Base-by-base conservation (phyloP, 148 eudicot genomes). In the Arbutus unedo region DNA sequence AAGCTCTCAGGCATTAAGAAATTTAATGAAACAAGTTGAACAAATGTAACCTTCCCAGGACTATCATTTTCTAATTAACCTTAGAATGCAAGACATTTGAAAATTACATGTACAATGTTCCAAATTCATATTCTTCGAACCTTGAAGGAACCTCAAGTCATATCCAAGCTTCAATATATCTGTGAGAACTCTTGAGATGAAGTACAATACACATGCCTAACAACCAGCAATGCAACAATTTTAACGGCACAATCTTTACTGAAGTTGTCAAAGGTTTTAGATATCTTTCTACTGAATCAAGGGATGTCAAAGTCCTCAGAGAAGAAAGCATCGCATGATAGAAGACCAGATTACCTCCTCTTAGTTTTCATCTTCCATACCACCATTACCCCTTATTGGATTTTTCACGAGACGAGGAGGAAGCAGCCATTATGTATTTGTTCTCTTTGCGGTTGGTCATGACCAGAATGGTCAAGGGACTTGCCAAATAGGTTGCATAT, bases 291-390 rank as follows among this genome's bases (percentile, higher is more conserved):
- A 53, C 6, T 19, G 10, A 48, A 80, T 43, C 51, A n/a, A 79
- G 56, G 59, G 74, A 47, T n/a, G 38, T 74, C 77, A 47, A 74
- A 74, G 23, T 79, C 76, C 60, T 51, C 6, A 51, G 54, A 68
- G 70, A 70, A 80, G 48, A 41, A 50, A 50, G 76, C 82, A 68
- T 68, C 75, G 19, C 19, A 19, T 3, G 41, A 79, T 14, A 55
- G 49, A 80, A 77, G 64, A 55, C 49, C 66, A 54, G 60, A 73
- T 41, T 18, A 54, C 41, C 57, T 54, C 21, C 54, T 54, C 79
- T 54, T 38, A 3, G 16, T 54, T 19, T 76, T 8, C 64, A 77
- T 75, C 16, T 21, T 75, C 41, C 8, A 5, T 25, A 51, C 16
- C 25, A 13, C 41, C 23, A 51, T 75, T 13, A 2, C 44, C 59